Evolutionary conservation across 1,284 basidiomycete species (phyloP).

Genomic region (Leccinum colubrinum): DNA sequence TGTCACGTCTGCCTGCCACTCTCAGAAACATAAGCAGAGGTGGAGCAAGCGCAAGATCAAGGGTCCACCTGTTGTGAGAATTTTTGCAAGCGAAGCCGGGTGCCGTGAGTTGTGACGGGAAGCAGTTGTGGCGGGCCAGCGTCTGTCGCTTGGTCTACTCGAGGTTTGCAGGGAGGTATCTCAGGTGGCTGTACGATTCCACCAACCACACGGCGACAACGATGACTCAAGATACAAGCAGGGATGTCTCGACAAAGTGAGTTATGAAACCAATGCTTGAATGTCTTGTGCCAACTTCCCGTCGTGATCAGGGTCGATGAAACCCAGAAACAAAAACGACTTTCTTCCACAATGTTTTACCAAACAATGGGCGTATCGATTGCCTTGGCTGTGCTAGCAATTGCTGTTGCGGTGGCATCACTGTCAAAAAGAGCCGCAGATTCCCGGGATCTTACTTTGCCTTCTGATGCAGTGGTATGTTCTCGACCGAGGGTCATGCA

Average conservation of each 20-base stretch:
- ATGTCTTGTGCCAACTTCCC: background rate
- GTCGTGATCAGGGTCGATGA: background rate
- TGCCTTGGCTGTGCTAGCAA: background rate
- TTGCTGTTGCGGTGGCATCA: background rate
- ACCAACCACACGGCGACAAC: slow-evolving; percentile 3
- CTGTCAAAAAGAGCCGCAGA: background rate
- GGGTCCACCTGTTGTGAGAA: background rate
- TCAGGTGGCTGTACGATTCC: slow-evolving; percentile 17
- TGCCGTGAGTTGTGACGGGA: background rate
- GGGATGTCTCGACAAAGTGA: background rate
- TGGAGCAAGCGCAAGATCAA: background rate
- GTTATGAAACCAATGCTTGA: background rate
- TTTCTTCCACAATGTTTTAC: background rate
- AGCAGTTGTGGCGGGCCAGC: background rate
- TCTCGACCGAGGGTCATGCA: background rate
- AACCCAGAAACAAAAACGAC: background rate
- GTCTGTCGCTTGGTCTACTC: slow-evolving; percentile 11
- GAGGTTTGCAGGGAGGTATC: background rate
- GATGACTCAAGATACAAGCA: background rate
- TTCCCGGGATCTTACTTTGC: background rate
- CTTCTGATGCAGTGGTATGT: slow-evolving; percentile 20
- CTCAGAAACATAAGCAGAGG: background rate
- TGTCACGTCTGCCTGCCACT: background rate
- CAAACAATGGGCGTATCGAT: background rate
- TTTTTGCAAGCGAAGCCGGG: background rate